These are phyloP conservation scores for Aspergillus intermedius DNA, from an alignment of 2,329 filamentous ascomycete species.

Conservation along the genomic window DNA sequence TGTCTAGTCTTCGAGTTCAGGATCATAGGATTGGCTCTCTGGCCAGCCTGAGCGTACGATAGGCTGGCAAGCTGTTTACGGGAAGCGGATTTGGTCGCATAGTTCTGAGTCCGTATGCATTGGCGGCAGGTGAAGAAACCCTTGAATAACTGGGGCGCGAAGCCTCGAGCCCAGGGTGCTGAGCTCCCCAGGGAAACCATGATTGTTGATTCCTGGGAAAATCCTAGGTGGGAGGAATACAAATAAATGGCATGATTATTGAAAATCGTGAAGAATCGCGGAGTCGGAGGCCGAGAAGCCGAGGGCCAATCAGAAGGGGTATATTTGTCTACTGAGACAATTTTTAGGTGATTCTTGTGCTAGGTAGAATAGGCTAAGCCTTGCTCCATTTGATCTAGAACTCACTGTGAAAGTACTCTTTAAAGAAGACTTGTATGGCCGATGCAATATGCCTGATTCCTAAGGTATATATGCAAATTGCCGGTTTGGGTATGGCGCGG, in stretches of 20 bases:
- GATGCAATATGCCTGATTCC: no score
- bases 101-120: slow-evolving; percentile 30
- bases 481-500: slow-evolving; percentile 3
- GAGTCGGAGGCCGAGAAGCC: slow-evolving; percentile 8
- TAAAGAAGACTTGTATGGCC: no score
- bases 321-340: slow-evolving; percentile 8
- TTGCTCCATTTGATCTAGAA: neutral
- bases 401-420: no score
- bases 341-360: no score
- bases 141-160: slow-evolving; percentile 31
- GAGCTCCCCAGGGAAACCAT: slow-evolving; percentile 31
- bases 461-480: neutral
- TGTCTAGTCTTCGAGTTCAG: slow-evolving; percentile 20
- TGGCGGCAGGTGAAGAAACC: slow-evolving; percentile 38
- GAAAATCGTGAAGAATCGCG: slow-evolving; percentile 2
- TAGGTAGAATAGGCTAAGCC: neutral
- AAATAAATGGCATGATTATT: slow-evolving; percentile 9
- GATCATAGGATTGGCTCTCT: slow-evolving; percentile 19
- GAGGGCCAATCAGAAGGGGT: slow-evolving; percentile 14
- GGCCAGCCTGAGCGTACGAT: slow-evolving; percentile 20
- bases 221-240: slow-evolving; percentile 2
- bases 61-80: slow-evolving; percentile 25
- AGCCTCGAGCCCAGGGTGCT: slow-evolving; percentile 25
- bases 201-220: slow-evolving; percentile 5
- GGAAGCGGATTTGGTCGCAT: slow-evolving; percentile 22